Conservation (phyloP, 1,284 basidiomycete species). For the Ustilago shanxiensis region DNA sequence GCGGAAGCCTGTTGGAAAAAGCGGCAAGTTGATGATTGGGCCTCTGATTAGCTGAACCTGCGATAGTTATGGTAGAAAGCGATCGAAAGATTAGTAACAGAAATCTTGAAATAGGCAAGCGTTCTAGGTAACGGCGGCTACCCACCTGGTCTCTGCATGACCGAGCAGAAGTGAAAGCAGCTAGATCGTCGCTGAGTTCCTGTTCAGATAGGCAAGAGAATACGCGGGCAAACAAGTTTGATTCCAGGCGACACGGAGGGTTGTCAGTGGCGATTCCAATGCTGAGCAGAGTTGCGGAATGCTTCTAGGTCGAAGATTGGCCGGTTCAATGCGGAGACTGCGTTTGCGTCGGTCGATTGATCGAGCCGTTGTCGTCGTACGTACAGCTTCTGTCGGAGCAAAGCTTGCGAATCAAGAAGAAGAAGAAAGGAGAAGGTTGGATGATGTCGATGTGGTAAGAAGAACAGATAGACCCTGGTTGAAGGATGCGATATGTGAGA, state of each 20-base stretch:
- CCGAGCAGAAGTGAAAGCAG: constrained; percentile 29
- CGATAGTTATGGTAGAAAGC: background rate
- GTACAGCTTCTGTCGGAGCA: constrained; percentile 29
- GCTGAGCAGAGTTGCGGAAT: constrained; percentile 8
- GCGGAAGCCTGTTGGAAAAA: constrained; percentile 45
- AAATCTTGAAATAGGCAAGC: background rate
- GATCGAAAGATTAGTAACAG: background rate
- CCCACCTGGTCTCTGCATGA: constrained; percentile 53
- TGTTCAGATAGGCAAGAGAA: background rate
- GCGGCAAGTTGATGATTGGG: constrained; percentile 39
- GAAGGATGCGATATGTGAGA: constrained; percentile 33
- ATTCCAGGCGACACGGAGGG: background rate
- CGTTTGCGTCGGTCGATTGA: background rate
- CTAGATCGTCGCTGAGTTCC: constrained; percentile 11
- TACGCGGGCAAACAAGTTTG: background rate
- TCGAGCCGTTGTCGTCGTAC: constrained; percentile 4
- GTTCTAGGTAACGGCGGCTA: background rate
- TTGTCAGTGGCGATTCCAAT: constrained; percentile 17
- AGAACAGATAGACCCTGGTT: constrained; percentile 17
- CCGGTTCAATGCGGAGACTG: background rate
- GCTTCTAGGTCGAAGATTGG: background rate
- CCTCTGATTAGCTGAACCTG: constrained; percentile 45
- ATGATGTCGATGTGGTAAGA: constrained; percentile 14
- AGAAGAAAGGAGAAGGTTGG: background rate
- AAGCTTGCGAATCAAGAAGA: constrained; percentile 11